Evolutionary conservation across 2,329 filamentous ascomycete genomes (phyloP), one percentile per base, ranked within the genome.

Genomic region (Tolypocladium ovalisporum): DNA sequence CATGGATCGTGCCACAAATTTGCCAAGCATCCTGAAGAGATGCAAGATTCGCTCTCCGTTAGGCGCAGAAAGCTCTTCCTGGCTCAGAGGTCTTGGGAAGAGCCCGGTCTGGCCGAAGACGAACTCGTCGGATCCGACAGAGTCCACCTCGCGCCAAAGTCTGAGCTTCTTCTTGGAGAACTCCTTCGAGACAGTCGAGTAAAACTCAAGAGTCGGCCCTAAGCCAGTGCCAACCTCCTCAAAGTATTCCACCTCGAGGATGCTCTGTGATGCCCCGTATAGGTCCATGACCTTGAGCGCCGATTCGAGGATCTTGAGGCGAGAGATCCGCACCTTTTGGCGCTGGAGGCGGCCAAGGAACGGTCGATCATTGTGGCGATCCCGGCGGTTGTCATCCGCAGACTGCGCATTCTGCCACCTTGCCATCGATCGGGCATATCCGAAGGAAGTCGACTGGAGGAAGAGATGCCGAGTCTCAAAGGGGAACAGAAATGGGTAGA

Each of bases 261-360:
- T 89, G 69, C 93, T 97, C 59, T 96, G 90, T 1, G 93, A 96
- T n/a, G 90, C 90, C 0, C 94, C 94, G 66, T 99, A 99, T 3
- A 97, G 82, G 65, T 99, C 93, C 93, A 99, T 97, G 35, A 99
- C 94, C 73, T 99, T 99, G 70, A 97, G 79, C 0, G 94, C 94
- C 17, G 94, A 97, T 70, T 99, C 94, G 9, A 99, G 79, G 52
- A 99, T 97, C 66, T 95, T 91, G n/a, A 84, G 85, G 49, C 94
- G 85, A 6, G 93, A 96, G 60, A 99, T 97, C 51, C 94, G 87
- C n/a, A 99, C 93, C 72, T 99, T 99, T 68, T 99, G 94, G 57
- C 94, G 86, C 70, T 97, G 94, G 1, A 97, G 80, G 47, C 93
- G 84, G 17, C 94, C 94, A 3, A 97, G 77, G 79, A 95, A 96